phyloP scores from a whole-genome alignment of 306 rosid genomes.

The Glycine soja region DNA sequence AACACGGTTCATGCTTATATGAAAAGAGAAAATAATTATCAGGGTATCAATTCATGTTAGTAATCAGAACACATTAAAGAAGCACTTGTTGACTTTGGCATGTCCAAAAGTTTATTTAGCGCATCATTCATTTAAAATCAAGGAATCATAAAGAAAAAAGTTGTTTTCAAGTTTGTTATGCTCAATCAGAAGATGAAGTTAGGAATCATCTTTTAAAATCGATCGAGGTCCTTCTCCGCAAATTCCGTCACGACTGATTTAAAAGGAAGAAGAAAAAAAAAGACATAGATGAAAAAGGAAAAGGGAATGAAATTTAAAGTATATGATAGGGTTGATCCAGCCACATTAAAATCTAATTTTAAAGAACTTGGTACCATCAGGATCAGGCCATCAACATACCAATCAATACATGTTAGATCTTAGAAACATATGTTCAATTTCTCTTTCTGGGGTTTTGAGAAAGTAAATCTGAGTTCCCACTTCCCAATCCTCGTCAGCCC shows the following conservation, averaged over 20 bases:
- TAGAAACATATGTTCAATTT: conserved; percentile 10
- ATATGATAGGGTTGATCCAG: conserved; percentile 3
- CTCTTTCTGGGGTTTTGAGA: conserved; percentile 16
- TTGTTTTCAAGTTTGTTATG: not conserved
- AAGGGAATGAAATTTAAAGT: not conserved
- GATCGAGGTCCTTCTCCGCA: conserved; percentile 27
- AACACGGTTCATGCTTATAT: not conserved
- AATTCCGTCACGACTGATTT: conserved; percentile 25
- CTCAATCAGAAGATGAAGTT: conserved; percentile 28
- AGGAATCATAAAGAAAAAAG: conserved; percentile 32
- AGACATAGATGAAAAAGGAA: not conserved
- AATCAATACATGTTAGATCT: not conserved
- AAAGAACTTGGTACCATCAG: not conserved
- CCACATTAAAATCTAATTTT: conserved; percentile 3
- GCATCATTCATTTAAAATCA: conserved; percentile 45
- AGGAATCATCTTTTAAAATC: conserved; percentile 23
- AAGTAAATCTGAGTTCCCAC: conserved; percentile 24
- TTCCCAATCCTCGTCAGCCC: conserved; percentile 24
- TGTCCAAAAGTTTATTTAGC: conserved; percentile 34
- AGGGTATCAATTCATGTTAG: conserved; percentile 13
- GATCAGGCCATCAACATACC: conserved; percentile 8
- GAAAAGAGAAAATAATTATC: conserved; percentile 24
- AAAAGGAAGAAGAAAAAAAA: not conserved
- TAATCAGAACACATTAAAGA: conserved; percentile 10
- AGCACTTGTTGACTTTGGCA: conserved; percentile 34